These are phyloP conservation scores for Schizochytrium sp. DNA, from an alignment of 108 stramenopile species.

Conservation along the genomic window DNA sequence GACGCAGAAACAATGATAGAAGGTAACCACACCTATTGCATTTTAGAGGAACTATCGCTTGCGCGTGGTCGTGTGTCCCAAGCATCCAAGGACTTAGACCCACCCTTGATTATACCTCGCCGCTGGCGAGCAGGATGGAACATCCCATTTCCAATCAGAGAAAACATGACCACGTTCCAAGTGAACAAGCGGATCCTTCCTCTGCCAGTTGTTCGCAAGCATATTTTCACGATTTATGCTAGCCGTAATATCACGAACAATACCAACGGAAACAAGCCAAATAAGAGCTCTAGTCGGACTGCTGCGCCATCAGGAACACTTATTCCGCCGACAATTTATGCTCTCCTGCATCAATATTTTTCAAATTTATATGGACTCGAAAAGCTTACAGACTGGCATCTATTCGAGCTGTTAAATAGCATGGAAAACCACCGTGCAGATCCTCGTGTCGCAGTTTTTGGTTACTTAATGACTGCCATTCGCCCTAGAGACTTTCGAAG, in stretches of 20 bases:
- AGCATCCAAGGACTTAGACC: slow-evolving; percentile 1
- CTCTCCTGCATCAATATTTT: slow-evolving; percentile 1
- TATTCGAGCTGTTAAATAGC: background rate
- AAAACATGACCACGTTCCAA: slow-evolving; percentile 46
- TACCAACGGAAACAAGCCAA: background rate
- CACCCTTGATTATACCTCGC: background rate
- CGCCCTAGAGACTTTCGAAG: background rate
- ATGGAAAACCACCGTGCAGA: background rate
- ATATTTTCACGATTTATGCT: slow-evolving; percentile 4
- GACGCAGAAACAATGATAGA: background rate
- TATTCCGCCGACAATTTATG: background rate
- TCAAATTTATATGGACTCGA: slow-evolving; percentile 21
- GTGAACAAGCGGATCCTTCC: slow-evolving; percentile 29
- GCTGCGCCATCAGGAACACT: background rate
- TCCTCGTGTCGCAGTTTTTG: slow-evolving; percentile 29
- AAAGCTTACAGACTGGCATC: slow-evolving; percentile 58
- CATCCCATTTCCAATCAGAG: slow-evolving; percentile 35
- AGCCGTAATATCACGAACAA: slow-evolving; percentile 32
- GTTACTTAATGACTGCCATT: background rate
- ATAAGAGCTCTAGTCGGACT: too few relatives aligned
- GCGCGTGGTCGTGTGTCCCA: slow-evolving; percentile 10
- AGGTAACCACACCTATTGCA: background rate
- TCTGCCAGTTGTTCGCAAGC: background rate
- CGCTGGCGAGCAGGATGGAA: slow-evolving; percentile 52
- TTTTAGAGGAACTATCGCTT: background rate